Evolutionary conservation across 495 filamentous ascomycete species (phyloP).

Genomic region (Podospora pseudoanserina): DNA sequence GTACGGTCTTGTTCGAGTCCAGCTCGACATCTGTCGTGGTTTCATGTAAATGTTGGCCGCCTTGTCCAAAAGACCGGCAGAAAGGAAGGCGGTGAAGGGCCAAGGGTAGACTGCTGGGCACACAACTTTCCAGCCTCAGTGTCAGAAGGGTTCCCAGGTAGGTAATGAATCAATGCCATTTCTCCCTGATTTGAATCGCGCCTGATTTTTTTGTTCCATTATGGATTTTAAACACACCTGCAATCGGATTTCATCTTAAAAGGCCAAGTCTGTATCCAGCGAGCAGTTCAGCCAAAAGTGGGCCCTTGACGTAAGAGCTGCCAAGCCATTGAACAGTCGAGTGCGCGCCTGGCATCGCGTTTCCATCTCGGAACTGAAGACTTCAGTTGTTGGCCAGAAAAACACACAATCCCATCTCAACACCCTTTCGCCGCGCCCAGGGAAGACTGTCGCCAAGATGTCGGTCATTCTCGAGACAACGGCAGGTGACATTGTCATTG

Average conservation of each 20-base stretch:
- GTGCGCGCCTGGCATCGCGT: neutral
- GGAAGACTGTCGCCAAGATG: slow-evolving; percentile 34
- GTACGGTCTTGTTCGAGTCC: neutral
- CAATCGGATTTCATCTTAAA: too few relatives aligned
- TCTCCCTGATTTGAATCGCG: too few relatives aligned
- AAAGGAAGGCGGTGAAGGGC: neutral
- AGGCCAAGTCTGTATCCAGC: too few relatives aligned
- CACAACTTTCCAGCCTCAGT: neutral
- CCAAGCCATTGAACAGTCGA: neutral
- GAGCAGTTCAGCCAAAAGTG: neutral
- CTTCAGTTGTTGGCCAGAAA: neutral
- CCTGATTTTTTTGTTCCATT: too few relatives aligned
- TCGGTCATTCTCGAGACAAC: slow-evolving; percentile 87
- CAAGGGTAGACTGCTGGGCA: neutral
- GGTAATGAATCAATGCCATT: too few relatives aligned
- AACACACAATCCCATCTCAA: neutral
- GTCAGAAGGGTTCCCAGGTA: neutral
- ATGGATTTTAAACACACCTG: too few relatives aligned
- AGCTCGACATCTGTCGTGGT: neutral
- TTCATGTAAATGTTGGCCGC: neutral
- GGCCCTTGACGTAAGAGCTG: neutral
- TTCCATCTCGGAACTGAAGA: neutral
- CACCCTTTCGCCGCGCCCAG: neutral
- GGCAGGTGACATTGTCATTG: slow-evolving; percentile 87
- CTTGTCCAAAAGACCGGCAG: neutral